These are phyloP conservation scores for Phytophthora pini DNA, from an alignment of 352 stramenopile species.

Conservation along the genomic window DNA sequence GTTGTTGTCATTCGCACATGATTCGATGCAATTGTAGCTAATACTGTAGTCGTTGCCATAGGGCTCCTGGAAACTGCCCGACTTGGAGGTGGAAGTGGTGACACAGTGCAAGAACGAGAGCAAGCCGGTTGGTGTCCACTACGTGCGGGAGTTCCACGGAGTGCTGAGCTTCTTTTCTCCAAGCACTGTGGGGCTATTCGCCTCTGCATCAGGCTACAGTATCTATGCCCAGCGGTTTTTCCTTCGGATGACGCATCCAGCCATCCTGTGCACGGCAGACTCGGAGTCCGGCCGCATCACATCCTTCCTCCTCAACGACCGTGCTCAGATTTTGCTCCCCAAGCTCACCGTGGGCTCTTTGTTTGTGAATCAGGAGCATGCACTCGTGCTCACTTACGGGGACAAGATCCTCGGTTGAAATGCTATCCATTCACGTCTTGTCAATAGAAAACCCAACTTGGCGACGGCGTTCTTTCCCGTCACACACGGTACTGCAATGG, in stretches of 20 bases:
- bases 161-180: conserved; percentile 55
- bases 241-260: conserved; percentile 62
- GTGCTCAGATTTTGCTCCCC: conserved; percentile 59
- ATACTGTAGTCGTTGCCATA: conserved; percentile 23
- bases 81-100: conserved; percentile 67
- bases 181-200: conserved; percentile 66
- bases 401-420: conserved; percentile 60
- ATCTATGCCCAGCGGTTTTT: conserved; percentile 83
- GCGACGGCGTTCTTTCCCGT: conserved; percentile 2
- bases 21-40: not conserved
- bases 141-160: conserved; percentile 81
- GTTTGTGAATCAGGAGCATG: conserved; percentile 70
- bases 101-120: conserved; percentile 86
- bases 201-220: conserved; percentile 79
- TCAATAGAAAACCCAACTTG: conserved; percentile 15
- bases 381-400: conserved; percentile 78
- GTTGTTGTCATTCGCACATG: not conserved
- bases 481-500: conserved; percentile 9
- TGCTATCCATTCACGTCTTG: conserved; percentile 8
- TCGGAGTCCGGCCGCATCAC: conserved; percentile 34
- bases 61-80: conserved; percentile 71
- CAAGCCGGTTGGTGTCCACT: conserved; percentile 70
- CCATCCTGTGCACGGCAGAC: conserved; percentile 68
- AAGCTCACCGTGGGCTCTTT: conserved; percentile 67
- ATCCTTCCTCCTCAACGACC: conserved; percentile 73